Conservation (phyloP, 192 early-diverging fungal species). For the Coemansia sp. region DNA sequence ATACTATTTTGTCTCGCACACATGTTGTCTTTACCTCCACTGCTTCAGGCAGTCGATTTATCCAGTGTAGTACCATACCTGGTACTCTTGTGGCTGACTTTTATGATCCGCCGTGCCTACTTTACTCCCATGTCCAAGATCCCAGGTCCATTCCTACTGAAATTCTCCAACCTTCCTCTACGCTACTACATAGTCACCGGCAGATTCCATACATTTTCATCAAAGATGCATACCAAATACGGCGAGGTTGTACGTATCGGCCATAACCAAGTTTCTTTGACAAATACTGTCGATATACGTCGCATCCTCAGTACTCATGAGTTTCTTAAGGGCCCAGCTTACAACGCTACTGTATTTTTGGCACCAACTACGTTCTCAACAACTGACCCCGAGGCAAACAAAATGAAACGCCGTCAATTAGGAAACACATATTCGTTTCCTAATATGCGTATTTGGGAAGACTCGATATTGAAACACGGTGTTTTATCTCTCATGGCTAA, state of each 20-base stretch:
- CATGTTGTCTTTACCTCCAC: too few species aligned
- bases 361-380: conserved; percentile 29
- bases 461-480: conserved; percentile 19
- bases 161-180: conserved; percentile 24
- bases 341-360: conserved; percentile 18
- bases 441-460: conserved; percentile 10
- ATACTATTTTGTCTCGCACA: too few species aligned
- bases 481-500: conserved; percentile 14
- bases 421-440: conserved; percentile 20
- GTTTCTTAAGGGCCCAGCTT: conserved; percentile 29
- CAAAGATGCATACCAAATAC: conserved; percentile 20
- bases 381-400: conserved; percentile 31
- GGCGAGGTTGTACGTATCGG: conserved; percentile 45
- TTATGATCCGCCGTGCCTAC: too few species aligned
- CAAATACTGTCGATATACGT: conserved; percentile 11
- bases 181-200: conserved; percentile 17
- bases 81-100: too few species aligned
- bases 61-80: too few species aligned
- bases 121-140: conserved; percentile 17
- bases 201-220: conserved; percentile 19
- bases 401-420: conserved; percentile 24
- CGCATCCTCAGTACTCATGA: conserved; percentile 32
- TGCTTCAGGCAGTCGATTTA: too few species aligned
- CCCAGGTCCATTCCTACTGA: conserved; percentile 24
- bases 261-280: conserved; percentile 25